Evolutionary conservation across 495 filamentous ascomycete genomes (phyloP), one percentile per base, ranked within the genome.

Genomic region (Glutinoglossum americanum): DNA sequence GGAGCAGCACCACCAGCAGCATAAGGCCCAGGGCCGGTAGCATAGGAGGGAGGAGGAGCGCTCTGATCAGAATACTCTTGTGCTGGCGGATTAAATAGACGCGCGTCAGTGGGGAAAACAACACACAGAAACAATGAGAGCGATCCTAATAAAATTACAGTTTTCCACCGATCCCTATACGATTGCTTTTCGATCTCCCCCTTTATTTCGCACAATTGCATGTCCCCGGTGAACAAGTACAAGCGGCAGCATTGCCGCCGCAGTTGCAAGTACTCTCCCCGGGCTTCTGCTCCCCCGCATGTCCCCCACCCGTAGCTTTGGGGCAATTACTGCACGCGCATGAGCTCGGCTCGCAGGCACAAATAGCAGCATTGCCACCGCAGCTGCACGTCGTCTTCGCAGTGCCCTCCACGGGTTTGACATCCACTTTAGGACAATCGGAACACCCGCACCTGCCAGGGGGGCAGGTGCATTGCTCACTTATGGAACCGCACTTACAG

Each of bases 401-500:
- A 5, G 62, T 58, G 7, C 47, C 67, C 28, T 61, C 53, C 44
- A 66, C 54, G 13, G 55, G 48, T 41, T 64, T 59, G 5, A 55
- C 60, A 11, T 62, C 51, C n/a, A 55, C 35, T 41, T 58, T 58
- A 1, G 54, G 37, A 30, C 54, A 45, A 21, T 45, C 51, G 51
- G 27, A 30, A 54, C 51, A 54, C 15, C 27, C 51, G 13, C 51
- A 54, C 8, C 65, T 69, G 68, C 21, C 61, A 55, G 59, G 66
- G 0, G 60, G 57, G 60, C 71, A 73, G 13, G 66, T 68, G 37
- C 71, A 73, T 55, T 67, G 64, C 32, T 71, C 70, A 4, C 64
- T 60, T 25, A 60, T 60, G 55, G 70, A 74, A 26, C 66, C 59
- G 59, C 72, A 75, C 64, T 73, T 72, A 67, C 73, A 73, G 53